phyloP scores from a whole-genome alignment of 495 filamentous ascomycete genomes.

The Penicillium cosmopolitanum region DNA sequence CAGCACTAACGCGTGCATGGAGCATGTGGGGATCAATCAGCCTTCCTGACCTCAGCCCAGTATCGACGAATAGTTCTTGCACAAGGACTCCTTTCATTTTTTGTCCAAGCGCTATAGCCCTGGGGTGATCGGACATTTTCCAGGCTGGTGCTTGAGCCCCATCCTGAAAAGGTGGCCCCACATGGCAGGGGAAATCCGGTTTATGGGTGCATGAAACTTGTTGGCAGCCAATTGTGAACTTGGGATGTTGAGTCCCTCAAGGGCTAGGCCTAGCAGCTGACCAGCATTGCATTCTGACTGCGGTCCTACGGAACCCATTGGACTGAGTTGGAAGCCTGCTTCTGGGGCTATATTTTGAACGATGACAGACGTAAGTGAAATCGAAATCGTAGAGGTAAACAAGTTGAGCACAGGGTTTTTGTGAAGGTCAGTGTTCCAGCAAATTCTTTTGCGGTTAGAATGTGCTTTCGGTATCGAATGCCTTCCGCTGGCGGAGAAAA shows the following conservation, averaged over 20 bases:
- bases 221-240: background rate
- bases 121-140: background rate
- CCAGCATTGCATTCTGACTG: background rate
- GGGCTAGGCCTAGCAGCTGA: slow-evolving; percentile 1
- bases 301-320: background rate
- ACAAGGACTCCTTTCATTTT: background rate
- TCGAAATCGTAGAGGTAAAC: no score
- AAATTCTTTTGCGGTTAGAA: no score
- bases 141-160: slow-evolving; percentile 1
- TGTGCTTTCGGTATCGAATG: no score
- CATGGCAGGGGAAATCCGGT: background rate
- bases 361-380: background rate
- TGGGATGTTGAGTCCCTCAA: background rate
- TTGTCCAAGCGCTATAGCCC: slow-evolving; percentile 5
- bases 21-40: background rate
- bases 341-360: background rate
- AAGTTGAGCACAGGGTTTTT: no score
- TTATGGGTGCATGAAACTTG: background rate
- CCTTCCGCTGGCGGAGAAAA: no score
- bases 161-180: background rate
- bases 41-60: background rate
- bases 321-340: background rate
- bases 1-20: background rate
- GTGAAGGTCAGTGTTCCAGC: no score
- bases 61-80: background rate